A percentile compares a stretch with the other conserved stretches of the same genome.
These are phyloP conservation scores for Excoecaria agallocha DNA, from an alignment of 345 rosid genomes.

Conservation along the genomic window DNA sequence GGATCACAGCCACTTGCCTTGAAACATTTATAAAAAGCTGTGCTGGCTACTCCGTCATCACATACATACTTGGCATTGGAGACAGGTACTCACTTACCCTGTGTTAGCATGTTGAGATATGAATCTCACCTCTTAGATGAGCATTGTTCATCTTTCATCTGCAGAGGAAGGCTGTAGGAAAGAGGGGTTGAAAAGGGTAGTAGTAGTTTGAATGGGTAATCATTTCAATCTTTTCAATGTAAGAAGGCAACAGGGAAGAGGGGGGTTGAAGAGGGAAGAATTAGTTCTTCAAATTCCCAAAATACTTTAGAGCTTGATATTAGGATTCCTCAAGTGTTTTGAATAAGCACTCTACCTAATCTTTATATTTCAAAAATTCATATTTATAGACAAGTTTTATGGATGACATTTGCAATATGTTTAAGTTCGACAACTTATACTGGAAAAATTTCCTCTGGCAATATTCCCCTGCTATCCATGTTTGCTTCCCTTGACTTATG, in stretches of 20 bases:
- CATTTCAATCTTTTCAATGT: neutral
- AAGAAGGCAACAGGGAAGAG: neutral
- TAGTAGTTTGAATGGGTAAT: neutral
- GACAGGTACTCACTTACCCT: constrained; percentile 63
- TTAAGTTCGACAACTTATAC: neutral
- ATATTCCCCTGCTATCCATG: neutral
- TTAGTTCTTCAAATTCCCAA: neutral
- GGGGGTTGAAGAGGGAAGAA: neutral
- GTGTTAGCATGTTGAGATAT: neutral
- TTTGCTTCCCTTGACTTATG: neutral
- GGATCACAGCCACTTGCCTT: constrained; percentile 90
- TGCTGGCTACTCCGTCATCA: constrained; percentile 97
- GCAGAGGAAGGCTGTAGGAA: neutral
- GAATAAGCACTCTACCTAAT: neutral
- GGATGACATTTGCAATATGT: neutral
- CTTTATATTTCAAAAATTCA: neutral
- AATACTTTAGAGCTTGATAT: neutral
- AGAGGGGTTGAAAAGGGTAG: neutral
- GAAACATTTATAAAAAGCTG: constrained; percentile 98
- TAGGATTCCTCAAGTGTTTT: neutral
- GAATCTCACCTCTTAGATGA: neutral
- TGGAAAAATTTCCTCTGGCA: neutral
- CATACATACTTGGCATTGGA: constrained; percentile 95
- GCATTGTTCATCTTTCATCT: neutral
- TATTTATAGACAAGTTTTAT: neutral